phyloP scores from a whole-genome alignment of 176 grass and related monocot genomes.

The Oryza glumipatula region DNA sequence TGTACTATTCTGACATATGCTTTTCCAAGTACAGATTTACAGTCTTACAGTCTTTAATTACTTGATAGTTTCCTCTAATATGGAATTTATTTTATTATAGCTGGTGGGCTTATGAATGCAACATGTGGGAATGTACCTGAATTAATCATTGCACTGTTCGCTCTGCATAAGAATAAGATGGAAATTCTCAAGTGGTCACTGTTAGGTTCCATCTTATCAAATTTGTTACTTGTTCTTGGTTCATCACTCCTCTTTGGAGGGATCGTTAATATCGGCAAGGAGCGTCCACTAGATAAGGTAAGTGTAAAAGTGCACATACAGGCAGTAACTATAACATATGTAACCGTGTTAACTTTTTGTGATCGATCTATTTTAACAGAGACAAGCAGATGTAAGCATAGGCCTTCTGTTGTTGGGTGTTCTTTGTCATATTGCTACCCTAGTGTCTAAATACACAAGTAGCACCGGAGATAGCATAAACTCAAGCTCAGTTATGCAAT shows the following conservation, averaged over 20 bases:
- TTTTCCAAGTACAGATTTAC: not conserved
- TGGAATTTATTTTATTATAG: conserved; percentile 40
- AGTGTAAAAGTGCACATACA: not conserved
- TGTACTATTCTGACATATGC: not conserved
- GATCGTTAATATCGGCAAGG: conserved; percentile 56
- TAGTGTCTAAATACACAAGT: conserved; percentile 32
- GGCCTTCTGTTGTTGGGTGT: conserved; percentile 56
- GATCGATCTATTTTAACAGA: conserved; percentile 40
- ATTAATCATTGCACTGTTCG: conserved; percentile 58
- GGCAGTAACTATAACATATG: not conserved
- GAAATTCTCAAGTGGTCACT: conserved; percentile 75
- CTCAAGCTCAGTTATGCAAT: conserved; percentile 24
- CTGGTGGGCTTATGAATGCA: conserved; percentile 74
- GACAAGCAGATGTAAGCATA: conserved; percentile 61
- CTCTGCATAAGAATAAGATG: conserved; percentile 64
- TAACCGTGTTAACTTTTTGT: not conserved
- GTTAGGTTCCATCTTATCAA: conserved; percentile 69
- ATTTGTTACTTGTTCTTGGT: conserved; percentile 62
- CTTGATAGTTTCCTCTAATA: not conserved
- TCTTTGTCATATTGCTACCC: conserved; percentile 43
- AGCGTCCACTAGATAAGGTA: conserved; percentile 52
- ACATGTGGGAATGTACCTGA: conserved; percentile 74
- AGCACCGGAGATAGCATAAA: conserved; percentile 3
- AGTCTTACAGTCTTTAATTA: not conserved
- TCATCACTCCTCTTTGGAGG: conserved; percentile 63